Evolutionary conservation across 2,329 filamentous ascomycete species (phyloP), one percentile per base, ranked within the genome.

Genomic region (Colletotrichum cereale): DNA sequence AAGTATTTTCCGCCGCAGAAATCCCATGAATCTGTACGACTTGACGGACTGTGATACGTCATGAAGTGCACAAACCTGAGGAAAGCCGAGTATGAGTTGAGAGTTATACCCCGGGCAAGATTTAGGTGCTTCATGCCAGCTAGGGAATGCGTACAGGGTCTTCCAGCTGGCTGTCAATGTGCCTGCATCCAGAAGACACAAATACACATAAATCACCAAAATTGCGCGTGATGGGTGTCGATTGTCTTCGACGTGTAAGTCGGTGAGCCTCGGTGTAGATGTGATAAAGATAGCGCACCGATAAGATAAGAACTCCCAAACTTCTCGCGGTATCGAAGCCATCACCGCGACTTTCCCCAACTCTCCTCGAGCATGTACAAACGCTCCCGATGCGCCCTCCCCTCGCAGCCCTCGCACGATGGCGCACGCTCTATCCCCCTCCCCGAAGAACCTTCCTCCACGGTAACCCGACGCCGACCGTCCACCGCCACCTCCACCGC

Each of bases 221-320:
- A 18, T 11, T 18, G 52, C 29, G 29, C 21, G 2, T 5, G 21
- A 14, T 5, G 8, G 11, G 21, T 5, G 29, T n/a, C 5, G 52
- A n/a, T 14, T 53, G 18, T 5, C 29, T 18, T 18, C 5, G 4
- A 60, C 34, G 64, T 71, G 42, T 71, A 47, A 71, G 68, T 71
- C 64, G 68, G 64, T 68, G 52, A 47, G 40, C 24, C 8, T 31
- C 65, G 65, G 65, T 26, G 55, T 44, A 26, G 24, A 11, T 18
- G 12, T 16, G 70, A 62, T 62, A 61, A 67, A 56, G 47, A 16
- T 24, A 18, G 5, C 0, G 3, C 1, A 5, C 10, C 24, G 70
- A 71, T 73, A 66, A 73, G 66, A 73, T 73, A 73, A 73, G 71
- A 73, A 52, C 67, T 67, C 48, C 57, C 4, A 61, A 72, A 42